Base-by-base conservation (phyloP, 2,329 filamentous ascomycete genomes). In the Penicillium paneum region DNA sequence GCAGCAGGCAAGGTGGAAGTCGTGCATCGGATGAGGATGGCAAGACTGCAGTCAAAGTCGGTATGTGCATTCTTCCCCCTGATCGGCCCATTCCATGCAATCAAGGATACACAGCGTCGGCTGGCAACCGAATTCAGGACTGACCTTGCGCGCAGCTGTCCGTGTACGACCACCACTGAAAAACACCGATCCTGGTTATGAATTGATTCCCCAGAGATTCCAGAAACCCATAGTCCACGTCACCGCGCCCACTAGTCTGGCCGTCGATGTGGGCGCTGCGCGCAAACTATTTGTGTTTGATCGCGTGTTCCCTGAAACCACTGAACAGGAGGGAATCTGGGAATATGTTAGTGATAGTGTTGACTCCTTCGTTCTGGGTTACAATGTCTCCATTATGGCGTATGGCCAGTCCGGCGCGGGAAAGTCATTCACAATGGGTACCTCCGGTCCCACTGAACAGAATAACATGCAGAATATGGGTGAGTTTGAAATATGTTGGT, bases 371-470 rank as follows among this genome's bases (percentile, higher is more conserved):
- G 79, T 94, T 1, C 91, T 97, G 70, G 94, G 94, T 51, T 99
- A 97, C 82, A 99, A 99, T 83, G 94, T 99, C 55, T 99, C 94
- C 3, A 85, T 99, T 46, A 79, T 99, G 65, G 94, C 94, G 44
- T 99, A 99, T 68, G 94, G 94, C 62, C 94, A 99, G 78, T 99
- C 94, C 28, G 94, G 94, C 53, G 91, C 94, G 11, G 94, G 94
- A 64, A 99, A 99, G 77, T 97, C 93, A 3, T 97, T 96, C 71
- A 99, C 94, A 0, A 99, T 99, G 94, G 94, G 94, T 54, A 99
- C 94, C 0, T 91, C 93, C 0, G 91, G 91, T 5, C 90, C 92
- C 2, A 74, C 74, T 21, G 92, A 97, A 67, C 88, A 95, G 67
- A 80, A 78, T 26, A 81, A 93, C 65, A 62, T 80, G 29, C 82